phyloP scores from a whole-genome alignment of 2,329 filamentous ascomycete species.

The Fusarium pseudonygamai region DNA sequence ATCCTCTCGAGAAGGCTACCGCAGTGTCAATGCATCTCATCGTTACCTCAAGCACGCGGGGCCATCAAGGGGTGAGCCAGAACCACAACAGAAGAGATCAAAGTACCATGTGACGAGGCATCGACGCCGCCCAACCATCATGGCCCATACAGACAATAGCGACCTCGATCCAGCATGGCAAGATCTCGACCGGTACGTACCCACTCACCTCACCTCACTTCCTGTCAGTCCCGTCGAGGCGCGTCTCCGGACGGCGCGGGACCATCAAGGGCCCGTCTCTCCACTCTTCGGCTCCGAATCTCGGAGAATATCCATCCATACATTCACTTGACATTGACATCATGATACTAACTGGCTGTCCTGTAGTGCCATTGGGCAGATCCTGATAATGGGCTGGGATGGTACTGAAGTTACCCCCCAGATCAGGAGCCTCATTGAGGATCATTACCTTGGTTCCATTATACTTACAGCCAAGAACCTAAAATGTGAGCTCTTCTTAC shows the following conservation, averaged over 20 bases:
- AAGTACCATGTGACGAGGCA: constrained; percentile 42
- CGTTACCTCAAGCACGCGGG: constrained; percentile 45
- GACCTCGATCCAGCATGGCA: constrained; percentile 74
- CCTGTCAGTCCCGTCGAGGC: not conserved
- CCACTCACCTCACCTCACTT: not conserved
- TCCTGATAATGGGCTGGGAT: constrained; percentile 87
- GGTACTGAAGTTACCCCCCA: constrained; percentile 85
- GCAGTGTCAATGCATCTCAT: constrained; percentile 41
- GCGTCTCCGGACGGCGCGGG: constrained; percentile 6
- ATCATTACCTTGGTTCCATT: constrained; percentile 89
- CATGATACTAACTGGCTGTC: constrained; percentile 40
- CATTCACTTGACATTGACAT: not conserved
- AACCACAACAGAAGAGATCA: constrained; percentile 27
- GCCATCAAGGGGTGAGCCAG: constrained; percentile 31
- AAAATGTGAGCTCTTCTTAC: constrained; percentile 68
- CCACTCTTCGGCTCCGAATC: constrained; percentile 35
- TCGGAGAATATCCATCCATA: constrained; percentile 10
- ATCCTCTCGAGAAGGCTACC: constrained; percentile 33
- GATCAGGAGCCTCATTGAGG: constrained; percentile 81
- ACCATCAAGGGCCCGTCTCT: constrained; percentile 14
- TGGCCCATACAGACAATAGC: constrained; percentile 44
- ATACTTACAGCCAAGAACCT: constrained; percentile 85
- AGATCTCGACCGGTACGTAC: constrained; percentile 76
- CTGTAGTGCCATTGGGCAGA: constrained; percentile 75
- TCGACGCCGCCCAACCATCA: constrained; percentile 49